Percentiles rank a stretch among this genome's conserved stretches.
These are phyloP conservation scores for Capronia americana DNA, from an alignment of 2,329 filamentous ascomycete species.

Conservation along the genomic window DNA sequence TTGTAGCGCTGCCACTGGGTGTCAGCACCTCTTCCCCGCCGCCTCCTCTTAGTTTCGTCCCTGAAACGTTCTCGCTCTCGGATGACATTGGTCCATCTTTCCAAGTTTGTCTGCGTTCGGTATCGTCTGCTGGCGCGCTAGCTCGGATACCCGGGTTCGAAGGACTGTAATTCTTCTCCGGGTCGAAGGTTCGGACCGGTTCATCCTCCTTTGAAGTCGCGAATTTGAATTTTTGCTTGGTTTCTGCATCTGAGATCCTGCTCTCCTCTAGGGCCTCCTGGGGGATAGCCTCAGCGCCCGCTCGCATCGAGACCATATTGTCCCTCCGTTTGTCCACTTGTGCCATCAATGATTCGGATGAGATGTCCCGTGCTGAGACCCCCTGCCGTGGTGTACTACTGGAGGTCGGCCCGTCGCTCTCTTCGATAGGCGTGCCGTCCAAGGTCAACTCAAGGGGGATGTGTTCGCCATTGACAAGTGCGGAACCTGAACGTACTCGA, in stretches of 20 bases:
- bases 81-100: conserved; percentile 16
- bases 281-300: conserved; percentile 36
- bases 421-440: conserved; percentile 11
- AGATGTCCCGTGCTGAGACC: conserved; percentile 12
- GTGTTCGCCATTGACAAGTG: conserved; percentile 25
- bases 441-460: conserved; percentile 12
- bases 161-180: conserved; percentile 27
- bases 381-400: conserved; percentile 25
- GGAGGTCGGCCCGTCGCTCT: conserved; percentile 13
- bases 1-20: conserved; percentile 33
- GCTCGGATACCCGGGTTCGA: conserved; percentile 28
- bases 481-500: conserved; percentile 10
- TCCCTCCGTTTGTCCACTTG: conserved; percentile 35
- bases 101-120: conserved; percentile 5
- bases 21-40: conserved; percentile 29
- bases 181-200: conserved; percentile 36
- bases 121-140: conserved; percentile 32
- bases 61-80: conserved; percentile 19
- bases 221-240: conserved; percentile 36
- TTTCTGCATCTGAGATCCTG: conserved; percentile 19
- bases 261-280: conserved; percentile 21
- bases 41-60: conserved; percentile 21
- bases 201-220: conserved; percentile 36
- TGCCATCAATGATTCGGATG: conserved; percentile 20
- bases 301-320: conserved; percentile 37